Evolutionary conservation across 305 asterid genomes (phyloP), one percentile per base, ranked within the genome.

Genomic region (Ruellia speciosa): DNA sequence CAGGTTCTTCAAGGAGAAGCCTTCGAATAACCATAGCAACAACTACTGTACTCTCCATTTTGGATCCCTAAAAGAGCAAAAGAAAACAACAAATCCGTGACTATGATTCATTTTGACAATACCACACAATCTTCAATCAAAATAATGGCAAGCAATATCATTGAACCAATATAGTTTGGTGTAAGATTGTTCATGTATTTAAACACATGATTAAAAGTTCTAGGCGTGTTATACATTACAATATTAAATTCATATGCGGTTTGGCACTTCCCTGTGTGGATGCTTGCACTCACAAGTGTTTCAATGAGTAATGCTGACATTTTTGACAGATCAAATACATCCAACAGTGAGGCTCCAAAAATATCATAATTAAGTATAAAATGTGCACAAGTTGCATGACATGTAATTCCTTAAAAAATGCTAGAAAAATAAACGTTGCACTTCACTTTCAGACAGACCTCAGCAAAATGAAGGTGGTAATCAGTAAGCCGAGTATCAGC

Each of bases 1-100:
- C 95, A 64, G 94, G 95, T 80, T 92, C 99, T 77, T 92, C 99
- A 16, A 78, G 90, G 68, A 92, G 95, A 67, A 92, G 94, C 78
- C 99, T 86, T 70, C 94, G 85, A 67, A 77, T 69, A 70, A 84
- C 76, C 89, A 92, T 86, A 66, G 99, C 82, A 66, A 81, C 89
- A 60, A 76, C 66, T 72, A 88, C 59, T 40, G 83, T 81, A 72
- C 70, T 75, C 70, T 88, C 99, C 95, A 92, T 86, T 62, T 72
- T 81, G 11, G 85, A 77, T 47, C 90, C 95, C 99, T 92, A 70
- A 16, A 74, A 59, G 65, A 67, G 66, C 37, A 58, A 31, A 40
- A 60, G 54, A 61, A 54, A 55, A 61, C 43, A 18, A 5, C 6
- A 31, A 9, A 61, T 41, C 9, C 43, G 63, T 47, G 34, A 47